Percentiles rank a stretch among this genome's conserved stretches.
Evolutionary conservation across 129 eudicot species (phyloP).

Genomic region (Centrapalus pauciflorus): DNA sequence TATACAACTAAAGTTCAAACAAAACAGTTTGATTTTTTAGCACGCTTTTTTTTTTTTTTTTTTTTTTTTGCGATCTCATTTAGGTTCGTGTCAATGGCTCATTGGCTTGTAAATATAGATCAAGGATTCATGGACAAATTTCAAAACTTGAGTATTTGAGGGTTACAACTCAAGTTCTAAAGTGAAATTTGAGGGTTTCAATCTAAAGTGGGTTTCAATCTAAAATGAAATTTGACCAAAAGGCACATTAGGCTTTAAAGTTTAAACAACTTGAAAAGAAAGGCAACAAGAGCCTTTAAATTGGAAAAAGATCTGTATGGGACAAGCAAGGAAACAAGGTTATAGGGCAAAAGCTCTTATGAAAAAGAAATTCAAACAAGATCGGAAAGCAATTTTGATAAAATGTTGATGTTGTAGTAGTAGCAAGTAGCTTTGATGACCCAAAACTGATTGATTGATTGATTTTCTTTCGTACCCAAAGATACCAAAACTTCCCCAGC

Average conservation of each 20-base stretch:
- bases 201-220: not conserved
- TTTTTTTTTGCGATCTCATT: no score
- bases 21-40: no score
- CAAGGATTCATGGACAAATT: no score
- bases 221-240: not conserved
- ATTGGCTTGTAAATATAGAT: no score
- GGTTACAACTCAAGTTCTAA: no score
- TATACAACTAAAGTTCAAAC: no score
- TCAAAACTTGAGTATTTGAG: no score
- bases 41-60: no score
- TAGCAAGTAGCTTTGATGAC: not conserved
- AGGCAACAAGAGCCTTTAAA: not conserved
- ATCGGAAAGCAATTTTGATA: slow-evolving; percentile 2
- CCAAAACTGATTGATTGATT: not conserved
- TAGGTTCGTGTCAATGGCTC: no score
- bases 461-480: slow-evolving; percentile 1
- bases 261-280: not conserved
- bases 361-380: slow-evolving; percentile 23
- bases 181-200: no score
- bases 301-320: not conserved
- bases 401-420: slow-evolving; percentile 1
- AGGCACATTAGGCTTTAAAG: not conserved
- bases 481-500: slow-evolving; percentile 6
- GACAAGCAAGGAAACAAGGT: slow-evolving; percentile 10
- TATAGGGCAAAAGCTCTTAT: slow-evolving; percentile 16